Percentiles rank a stretch among this genome's conserved stretches.
Evolutionary conservation across 176 grass and related monocot genomes (phyloP).

Genomic region (Musa itinerans): DNA sequence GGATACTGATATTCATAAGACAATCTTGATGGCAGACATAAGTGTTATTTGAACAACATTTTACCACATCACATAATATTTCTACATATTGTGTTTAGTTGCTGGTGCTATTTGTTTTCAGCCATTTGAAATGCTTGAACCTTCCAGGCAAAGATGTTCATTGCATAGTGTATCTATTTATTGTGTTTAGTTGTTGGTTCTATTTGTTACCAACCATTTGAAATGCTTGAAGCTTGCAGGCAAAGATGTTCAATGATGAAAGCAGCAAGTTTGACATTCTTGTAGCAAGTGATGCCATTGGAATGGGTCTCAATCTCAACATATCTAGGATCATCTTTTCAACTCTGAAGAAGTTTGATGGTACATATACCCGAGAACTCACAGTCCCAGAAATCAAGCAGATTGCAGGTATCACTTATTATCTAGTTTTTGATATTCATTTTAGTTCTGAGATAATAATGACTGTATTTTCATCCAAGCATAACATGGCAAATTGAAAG

Average conservation of each 20-base stretch:
- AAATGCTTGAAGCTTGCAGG: slow-evolving; percentile 45
- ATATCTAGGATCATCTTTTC: slow-evolving; percentile 98
- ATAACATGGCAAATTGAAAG: background rate
- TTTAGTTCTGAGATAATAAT: slow-evolving; percentile 5
- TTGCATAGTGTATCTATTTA: background rate
- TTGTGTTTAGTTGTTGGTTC: background rate
- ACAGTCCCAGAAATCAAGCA: slow-evolving; percentile 87
- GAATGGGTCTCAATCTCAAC: slow-evolving; percentile 99
- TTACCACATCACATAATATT: no score
- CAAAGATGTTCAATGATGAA: slow-evolving; percentile 94
- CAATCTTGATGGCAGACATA: no score
- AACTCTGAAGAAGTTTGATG: slow-evolving; percentile 86
- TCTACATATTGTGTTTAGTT: no score
- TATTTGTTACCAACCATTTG: slow-evolving; percentile 7
- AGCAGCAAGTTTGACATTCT: slow-evolving; percentile 77
- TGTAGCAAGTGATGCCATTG: slow-evolving; percentile 94
- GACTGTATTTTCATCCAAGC: background rate
- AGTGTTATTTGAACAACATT: no score
- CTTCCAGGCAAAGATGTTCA: background rate
- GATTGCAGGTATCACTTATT: slow-evolving; percentile 66
- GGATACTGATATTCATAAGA: no score
- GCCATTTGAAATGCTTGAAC: background rate
- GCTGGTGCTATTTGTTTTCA: no score
- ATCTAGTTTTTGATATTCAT: slow-evolving; percentile 23
- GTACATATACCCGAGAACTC: slow-evolving; percentile 42